phyloP scores from a whole-genome alignment of 2,329 filamentous ascomycete species.

The Colletotrichum truncatum region DNA sequence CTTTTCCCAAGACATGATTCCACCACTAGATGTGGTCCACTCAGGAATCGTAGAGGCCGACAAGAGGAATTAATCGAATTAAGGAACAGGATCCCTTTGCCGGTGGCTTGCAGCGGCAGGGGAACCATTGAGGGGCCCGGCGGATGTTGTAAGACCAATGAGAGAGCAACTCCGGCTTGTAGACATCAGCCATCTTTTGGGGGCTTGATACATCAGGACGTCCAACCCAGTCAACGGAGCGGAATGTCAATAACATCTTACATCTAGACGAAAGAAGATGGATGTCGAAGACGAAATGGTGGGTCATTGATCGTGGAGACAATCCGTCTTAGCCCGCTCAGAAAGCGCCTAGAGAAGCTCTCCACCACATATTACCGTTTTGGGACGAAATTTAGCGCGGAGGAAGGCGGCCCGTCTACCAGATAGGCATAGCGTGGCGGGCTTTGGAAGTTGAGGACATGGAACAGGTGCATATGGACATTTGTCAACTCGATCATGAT shows the following conservation, averaged over 20 bases:
- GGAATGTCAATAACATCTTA: neutral
- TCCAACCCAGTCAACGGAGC: neutral
- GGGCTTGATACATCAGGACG: neutral
- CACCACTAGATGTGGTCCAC: slow-evolving; percentile 5
- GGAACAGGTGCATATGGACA: neutral
- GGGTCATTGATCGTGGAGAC: neutral
- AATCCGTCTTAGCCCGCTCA: neutral
- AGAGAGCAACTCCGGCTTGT: neutral
- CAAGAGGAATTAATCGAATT: neutral
- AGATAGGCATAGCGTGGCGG: slow-evolving; percentile 30
- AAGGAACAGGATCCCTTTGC: slow-evolving; percentile 1
- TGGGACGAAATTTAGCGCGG: slow-evolving; percentile 26
- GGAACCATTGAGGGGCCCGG: neutral
- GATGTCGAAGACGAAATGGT: neutral
- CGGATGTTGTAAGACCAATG: neutral
- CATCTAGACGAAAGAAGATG: neutral
- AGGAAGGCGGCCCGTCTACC: slow-evolving; percentile 33
- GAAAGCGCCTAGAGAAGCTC: neutral
- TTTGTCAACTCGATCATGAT: neutral
- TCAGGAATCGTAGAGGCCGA: neutral
- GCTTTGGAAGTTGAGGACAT: neutral
- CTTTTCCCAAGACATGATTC: neutral
- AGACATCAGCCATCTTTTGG: neutral
- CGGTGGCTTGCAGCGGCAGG: slow-evolving; percentile 9
- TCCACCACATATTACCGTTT: slow-evolving; percentile 12